These are phyloP conservation scores for Monosporascus sp. DNA, from an alignment of 2,329 filamentous ascomycete species.

Conservation along the genomic window DNA sequence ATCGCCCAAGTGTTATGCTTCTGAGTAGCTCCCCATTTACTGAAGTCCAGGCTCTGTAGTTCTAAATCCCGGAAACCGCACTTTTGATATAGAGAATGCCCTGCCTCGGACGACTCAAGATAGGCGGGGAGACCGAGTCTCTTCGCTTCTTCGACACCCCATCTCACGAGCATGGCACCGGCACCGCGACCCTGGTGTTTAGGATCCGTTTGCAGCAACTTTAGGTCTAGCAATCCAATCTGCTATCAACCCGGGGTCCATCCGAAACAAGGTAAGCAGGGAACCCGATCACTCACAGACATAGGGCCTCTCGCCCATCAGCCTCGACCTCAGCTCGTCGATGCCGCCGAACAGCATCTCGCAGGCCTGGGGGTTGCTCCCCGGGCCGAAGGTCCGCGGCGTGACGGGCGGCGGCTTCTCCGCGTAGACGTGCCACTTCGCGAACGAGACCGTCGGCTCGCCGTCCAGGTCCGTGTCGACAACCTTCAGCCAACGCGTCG, in stretches of 20 bases:
- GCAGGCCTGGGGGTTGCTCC: constrained; percentile 27
- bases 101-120: constrained; percentile 32
- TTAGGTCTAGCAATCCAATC: constrained; percentile 25
- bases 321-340: constrained; percentile 8
- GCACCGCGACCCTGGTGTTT: constrained; percentile 36
- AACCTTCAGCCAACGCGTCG: constrained; percentile 26
- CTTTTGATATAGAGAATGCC: constrained; percentile 32
- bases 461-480: constrained; percentile 27
- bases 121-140: constrained; percentile 28
- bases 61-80: constrained; percentile 34
- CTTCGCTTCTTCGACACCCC: constrained; percentile 32
- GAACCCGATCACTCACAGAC: constrained; percentile 21
- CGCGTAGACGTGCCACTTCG: constrained; percentile 25
- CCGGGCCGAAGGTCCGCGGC: constrained; percentile 17
- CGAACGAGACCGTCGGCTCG: constrained; percentile 27
- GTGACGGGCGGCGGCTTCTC: constrained; percentile 12
- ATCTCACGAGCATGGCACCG: constrained; percentile 32
- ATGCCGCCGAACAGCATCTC: constrained; percentile 25
- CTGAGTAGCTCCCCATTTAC: constrained; percentile 25
- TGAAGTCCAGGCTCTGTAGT: constrained; percentile 21
- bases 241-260: neutral
- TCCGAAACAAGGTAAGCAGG: neutral
- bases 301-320: constrained; percentile 18
- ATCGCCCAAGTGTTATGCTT: constrained; percentile 21
- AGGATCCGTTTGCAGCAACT: constrained; percentile 35